Base-by-base conservation (phyloP, 2,329 filamentous ascomycete genomes). In the Arachnomyces sp. region DNA sequence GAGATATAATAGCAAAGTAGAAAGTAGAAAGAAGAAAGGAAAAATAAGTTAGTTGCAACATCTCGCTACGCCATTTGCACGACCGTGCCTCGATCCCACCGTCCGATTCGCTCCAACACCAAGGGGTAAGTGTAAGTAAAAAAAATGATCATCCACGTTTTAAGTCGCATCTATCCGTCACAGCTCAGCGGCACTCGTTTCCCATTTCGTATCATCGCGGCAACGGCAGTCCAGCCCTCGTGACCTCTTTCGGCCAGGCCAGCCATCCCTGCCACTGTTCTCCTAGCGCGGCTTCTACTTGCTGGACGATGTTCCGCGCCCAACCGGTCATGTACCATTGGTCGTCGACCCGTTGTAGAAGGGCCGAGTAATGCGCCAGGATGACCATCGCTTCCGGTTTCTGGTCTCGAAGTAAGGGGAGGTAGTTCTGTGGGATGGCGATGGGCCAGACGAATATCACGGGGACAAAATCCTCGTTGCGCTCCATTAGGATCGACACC, bases 361-460 rank as follows among this genome's bases (percentile, higher is more conserved):
- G 42, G 7, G 53, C 54, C 18, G 53, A 51, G 36, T 55, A 57
- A 34, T 58, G 49, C 20, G 55, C 55, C 14, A 58, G 49, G 14
- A 58, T 55, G 34, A 57, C 47, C 42, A 58, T 44, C 2, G 55
- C 55, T 37, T 55, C 52, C 1, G 55, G 52, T 39, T 52, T 46
- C 32, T 50, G 49, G 37, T 57, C 54, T 29, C 51, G 42, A 28
- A 57, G 36, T n/a, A 56, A 43, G 17, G 50, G 50, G 17, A 57
- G 46, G 38, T 53, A 57, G 17, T 43, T 43, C 17, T 55, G 53
- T 28, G 53, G 48, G 7, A 58, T 48, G 25, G 50, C 49, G 34
- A 54, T 48, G 2, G 54, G 53, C 55, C 55, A 58, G 8, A 57
- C 53, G 30, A 55, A 57, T n/a, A 51, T 49, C 5, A 52, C 47